Evolutionary conservation across 208 protist species (phyloP).

Genomic region (Leishmania arabica): DNA sequence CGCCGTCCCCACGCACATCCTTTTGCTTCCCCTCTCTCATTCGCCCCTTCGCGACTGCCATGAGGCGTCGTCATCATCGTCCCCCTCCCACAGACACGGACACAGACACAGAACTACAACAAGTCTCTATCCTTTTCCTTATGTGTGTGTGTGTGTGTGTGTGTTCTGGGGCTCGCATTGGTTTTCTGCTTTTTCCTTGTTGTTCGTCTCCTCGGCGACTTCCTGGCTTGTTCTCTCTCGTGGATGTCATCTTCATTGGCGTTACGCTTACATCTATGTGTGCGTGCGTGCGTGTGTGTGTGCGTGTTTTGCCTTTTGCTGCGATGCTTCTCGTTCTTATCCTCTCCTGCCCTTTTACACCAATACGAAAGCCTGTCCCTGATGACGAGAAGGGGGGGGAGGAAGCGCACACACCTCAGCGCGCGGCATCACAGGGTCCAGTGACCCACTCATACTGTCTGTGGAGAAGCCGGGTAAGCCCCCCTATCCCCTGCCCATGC

Average conservation of each 20-base stretch:
- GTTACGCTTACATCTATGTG: background rate
- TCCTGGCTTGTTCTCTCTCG: background rate
- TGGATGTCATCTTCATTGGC: background rate
- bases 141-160: background rate
- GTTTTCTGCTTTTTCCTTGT: background rate
- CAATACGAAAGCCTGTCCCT: too few species aligned
- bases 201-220: background rate
- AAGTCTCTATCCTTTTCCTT: background rate
- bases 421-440: background rate
- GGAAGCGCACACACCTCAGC: too few species aligned
- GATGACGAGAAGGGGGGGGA: background rate
- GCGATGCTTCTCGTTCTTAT: background rate
- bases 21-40: background rate
- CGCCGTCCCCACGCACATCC: background rate
- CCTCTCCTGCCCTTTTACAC: too few species aligned
- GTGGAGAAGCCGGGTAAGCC: background rate
- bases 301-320: background rate
- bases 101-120: background rate
- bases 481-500: background rate
- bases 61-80: background rate
- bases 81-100: background rate
- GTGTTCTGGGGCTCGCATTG: background rate
- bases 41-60: background rate
- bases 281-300: conserved; percentile 9
- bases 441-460: background rate